Percentiles rank a stretch among this genome's conserved stretches.
phyloP scores from a whole-genome alignment of 495 filamentous ascomycete genomes.

The Chaetomidium leptoderma region DNA sequence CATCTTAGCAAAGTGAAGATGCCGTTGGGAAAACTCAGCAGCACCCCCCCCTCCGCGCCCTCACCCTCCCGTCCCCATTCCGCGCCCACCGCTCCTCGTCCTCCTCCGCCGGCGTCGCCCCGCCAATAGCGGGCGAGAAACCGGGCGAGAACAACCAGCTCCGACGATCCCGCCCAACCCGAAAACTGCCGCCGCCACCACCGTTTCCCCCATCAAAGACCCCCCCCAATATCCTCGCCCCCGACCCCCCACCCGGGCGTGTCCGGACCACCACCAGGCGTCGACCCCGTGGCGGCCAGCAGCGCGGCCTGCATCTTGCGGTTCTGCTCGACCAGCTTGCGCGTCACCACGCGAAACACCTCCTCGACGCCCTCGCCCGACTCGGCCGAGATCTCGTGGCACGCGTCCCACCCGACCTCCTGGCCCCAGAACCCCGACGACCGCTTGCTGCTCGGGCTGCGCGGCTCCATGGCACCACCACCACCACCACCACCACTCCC shows the following conservation, averaged over 20 bases:
- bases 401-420: slow-evolving; percentile 91
- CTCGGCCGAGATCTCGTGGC: slow-evolving; percentile 92
- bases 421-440: slow-evolving; percentile 85
- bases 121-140: slow-evolving; percentile 45
- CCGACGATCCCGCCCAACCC: slow-evolving; percentile 57
- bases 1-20: neutral
- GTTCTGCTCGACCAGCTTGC: slow-evolving; percentile 91
- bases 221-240: slow-evolving; percentile 14
- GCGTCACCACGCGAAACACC: slow-evolving; percentile 89
- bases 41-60: slow-evolving; percentile 13
- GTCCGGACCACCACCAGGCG: slow-evolving; percentile 22
- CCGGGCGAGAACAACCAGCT: slow-evolving; percentile 57
- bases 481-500: slow-evolving; percentile 1
- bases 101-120: slow-evolving; percentile 28
- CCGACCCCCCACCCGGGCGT: neutral
- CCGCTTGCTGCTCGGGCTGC: slow-evolving; percentile 69
- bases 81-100: slow-evolving; percentile 32
- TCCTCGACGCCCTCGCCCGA: slow-evolving; percentile 96
- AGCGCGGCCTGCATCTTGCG: slow-evolving; percentile 60
- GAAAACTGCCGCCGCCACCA: slow-evolving; percentile 55
- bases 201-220: slow-evolving; percentile 45
- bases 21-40: slow-evolving; percentile 7
- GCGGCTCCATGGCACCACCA: slow-evolving; percentile 40
- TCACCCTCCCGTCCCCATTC: slow-evolving; percentile 27
- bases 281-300: slow-evolving; percentile 38